Percentiles rank a stretch among this genome's conserved stretches.
Conservation (phyloP, 2,329 filamentous ascomycete genomes). For the Fusarium continuum region DNA sequence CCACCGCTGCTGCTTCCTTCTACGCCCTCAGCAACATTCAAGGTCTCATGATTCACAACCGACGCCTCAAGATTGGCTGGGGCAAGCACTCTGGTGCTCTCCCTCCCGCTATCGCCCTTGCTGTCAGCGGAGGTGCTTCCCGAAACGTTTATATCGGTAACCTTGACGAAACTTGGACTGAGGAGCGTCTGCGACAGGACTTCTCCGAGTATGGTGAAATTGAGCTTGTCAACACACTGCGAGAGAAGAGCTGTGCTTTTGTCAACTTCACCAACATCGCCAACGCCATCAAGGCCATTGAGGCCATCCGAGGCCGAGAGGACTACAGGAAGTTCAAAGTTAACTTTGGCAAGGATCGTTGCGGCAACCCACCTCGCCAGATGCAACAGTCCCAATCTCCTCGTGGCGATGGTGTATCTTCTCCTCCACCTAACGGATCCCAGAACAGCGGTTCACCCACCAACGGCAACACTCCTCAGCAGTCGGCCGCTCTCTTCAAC, state of each 20-base stretch:
- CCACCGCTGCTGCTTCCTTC: slow-evolving; percentile 96
- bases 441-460: slow-evolving; percentile 67
- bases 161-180: slow-evolving; percentile 95
- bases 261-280: slow-evolving; percentile 99
- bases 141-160: slow-evolving; percentile 99
- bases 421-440: slow-evolving; percentile 67
- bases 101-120: slow-evolving; percentile 92
- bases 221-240: slow-evolving; percentile 93
- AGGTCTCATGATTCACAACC: slow-evolving; percentile 98
- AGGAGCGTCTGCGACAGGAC: slow-evolving; percentile 94
- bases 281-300: slow-evolving; percentile 99
- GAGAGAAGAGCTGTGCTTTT: slow-evolving; percentile 99
- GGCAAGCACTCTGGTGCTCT: slow-evolving; percentile 98
- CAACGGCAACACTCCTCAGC: slow-evolving; percentile 65
- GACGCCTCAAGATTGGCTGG: slow-evolving; percentile 98
- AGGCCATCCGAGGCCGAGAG: slow-evolving; percentile 91
- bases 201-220: slow-evolving; percentile 98
- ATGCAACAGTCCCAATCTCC: slow-evolving; percentile 76
- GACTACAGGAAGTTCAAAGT: slow-evolving; percentile 99
- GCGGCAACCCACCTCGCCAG: slow-evolving; percentile 94
- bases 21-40: slow-evolving; percentile 98
- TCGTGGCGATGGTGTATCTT: slow-evolving; percentile 66
- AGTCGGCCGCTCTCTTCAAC: slow-evolving; percentile 80
- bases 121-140: slow-evolving; percentile 96
- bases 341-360: slow-evolving; percentile 99